Conservation (phyloP, 805 yeast species). For the Pichia phayaonensis region DNA sequence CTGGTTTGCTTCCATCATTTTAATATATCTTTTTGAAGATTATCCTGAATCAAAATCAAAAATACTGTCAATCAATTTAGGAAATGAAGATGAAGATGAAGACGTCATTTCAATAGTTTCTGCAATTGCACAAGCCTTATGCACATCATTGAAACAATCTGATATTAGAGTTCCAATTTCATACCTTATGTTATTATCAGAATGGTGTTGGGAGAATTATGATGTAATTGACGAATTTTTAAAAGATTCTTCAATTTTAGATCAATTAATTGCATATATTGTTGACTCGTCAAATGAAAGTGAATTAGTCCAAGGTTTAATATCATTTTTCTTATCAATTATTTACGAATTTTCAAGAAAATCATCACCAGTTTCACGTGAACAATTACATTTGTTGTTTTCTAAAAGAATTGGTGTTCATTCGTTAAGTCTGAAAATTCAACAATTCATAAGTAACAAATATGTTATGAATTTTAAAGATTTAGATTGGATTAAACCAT, state of each 20-base stretch:
- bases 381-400: conserved; percentile 54
- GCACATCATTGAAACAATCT: conserved; percentile 48
- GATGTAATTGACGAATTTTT: conserved; percentile 70
- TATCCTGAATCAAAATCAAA: conserved; percentile 40
- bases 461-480: conserved; percentile 51
- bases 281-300: conserved; percentile 34
- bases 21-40: conserved; percentile 56
- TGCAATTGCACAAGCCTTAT: conserved; percentile 67
- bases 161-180: conserved; percentile 78
- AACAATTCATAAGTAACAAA: conserved; percentile 58
- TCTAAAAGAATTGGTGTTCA: conserved; percentile 71
- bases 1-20: conserved; percentile 72
- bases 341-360: conserved; percentile 67
- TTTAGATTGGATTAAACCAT: conserved; percentile 40
- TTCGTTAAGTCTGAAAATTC: conserved; percentile 64
- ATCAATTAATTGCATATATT: conserved; percentile 60
- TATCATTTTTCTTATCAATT: conserved; percentile 63
- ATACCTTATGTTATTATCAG: conserved; percentile 63
- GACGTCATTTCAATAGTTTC: conserved; percentile 63
- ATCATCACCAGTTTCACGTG: conserved; percentile 56
- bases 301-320: conserved; percentile 57
- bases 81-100: conserved; percentile 55
- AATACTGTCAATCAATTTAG: conserved; percentile 45
- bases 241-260: conserved; percentile 56
- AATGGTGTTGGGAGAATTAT: conserved; percentile 73